phyloP scores from a whole-genome alignment of 306 rosid species.

The Vicia faba region DNA sequence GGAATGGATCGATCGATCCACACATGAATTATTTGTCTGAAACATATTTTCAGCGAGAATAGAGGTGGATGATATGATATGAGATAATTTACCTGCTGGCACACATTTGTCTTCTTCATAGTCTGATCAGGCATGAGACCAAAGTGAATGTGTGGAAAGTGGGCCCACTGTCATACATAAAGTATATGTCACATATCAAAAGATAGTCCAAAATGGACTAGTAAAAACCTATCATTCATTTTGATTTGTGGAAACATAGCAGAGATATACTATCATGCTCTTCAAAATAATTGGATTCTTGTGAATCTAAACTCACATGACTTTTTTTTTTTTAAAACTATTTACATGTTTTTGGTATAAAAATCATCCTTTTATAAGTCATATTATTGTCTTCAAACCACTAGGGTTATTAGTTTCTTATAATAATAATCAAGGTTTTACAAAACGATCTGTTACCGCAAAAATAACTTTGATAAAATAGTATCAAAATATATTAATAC shows the following conservation, averaged over 20 bases:
- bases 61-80: constrained; percentile 37
- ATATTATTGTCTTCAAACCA: too few species aligned
- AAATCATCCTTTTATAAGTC: background rate
- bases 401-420: too few species aligned
- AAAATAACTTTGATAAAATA: too few species aligned
- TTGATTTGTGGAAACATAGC: constrained; percentile 2
- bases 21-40: constrained; percentile 36
- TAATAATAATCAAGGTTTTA: too few species aligned
- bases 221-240: constrained; percentile 30
- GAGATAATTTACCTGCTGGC: constrained; percentile 59
- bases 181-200: constrained; percentile 34
- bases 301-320: background rate
- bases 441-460: too few species aligned
- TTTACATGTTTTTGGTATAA: background rate
- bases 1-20: background rate
- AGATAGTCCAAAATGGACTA: constrained; percentile 36
- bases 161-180: constrained; percentile 88
- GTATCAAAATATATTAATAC: too few species aligned
- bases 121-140: constrained; percentile 92
- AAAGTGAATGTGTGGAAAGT: constrained; percentile 96
- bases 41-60: constrained; percentile 32
- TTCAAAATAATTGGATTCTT: background rate
- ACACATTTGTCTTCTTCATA: constrained; percentile 68
- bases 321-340: background rate
- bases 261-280: constrained; percentile 1